Conservation (phyloP, 352 stramenopile genomes). For the Pythium phragmitis region DNA sequence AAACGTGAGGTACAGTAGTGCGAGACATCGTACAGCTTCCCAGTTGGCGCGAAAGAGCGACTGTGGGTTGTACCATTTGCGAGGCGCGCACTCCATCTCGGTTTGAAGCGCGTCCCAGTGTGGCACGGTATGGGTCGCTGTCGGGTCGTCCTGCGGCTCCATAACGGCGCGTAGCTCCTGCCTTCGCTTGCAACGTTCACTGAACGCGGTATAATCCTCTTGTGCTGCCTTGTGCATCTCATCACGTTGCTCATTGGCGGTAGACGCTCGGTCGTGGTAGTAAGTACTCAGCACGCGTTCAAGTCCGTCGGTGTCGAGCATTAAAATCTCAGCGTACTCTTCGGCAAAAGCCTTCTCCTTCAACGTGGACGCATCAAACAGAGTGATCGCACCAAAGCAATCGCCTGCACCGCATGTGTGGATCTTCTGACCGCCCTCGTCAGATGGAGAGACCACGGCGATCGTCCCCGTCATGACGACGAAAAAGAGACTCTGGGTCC, state of each 20-base stretch:
- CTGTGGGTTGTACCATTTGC: constrained; percentile 16
- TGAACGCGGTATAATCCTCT: constrained; percentile 24
- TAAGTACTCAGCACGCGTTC: constrained; percentile 22
- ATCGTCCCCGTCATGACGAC: constrained; percentile 25
- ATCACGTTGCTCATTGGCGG: constrained; percentile 20
- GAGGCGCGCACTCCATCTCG: constrained; percentile 10
- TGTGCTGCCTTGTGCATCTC: constrained; percentile 24
- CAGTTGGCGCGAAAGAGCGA: constrained; percentile 26
- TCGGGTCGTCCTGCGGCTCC: neutral
- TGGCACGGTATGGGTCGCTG: constrained; percentile 6
- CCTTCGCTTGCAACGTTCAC: constrained; percentile 11
- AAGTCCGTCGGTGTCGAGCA: constrained; percentile 14
- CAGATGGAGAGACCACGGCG: constrained; percentile 19
- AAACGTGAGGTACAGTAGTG: constrained; percentile 32
- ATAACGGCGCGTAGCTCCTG: neutral
- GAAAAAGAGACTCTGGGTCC: constrained; percentile 27
- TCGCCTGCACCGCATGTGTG: constrained; percentile 23
- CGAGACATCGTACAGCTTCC: constrained; percentile 25
- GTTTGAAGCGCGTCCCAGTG: constrained; percentile 23
- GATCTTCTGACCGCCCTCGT: constrained; percentile 8
- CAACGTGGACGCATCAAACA: constrained; percentile 23
- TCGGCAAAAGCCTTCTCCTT: constrained; percentile 33
- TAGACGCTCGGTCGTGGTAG: constrained; percentile 23
- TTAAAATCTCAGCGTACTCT: constrained; percentile 26
- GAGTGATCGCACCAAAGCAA: constrained; percentile 27